These are phyloP conservation scores for Trichoderma hamatum DNA, from an alignment of 2,329 filamentous ascomycete species.

Conservation along the genomic window DNA sequence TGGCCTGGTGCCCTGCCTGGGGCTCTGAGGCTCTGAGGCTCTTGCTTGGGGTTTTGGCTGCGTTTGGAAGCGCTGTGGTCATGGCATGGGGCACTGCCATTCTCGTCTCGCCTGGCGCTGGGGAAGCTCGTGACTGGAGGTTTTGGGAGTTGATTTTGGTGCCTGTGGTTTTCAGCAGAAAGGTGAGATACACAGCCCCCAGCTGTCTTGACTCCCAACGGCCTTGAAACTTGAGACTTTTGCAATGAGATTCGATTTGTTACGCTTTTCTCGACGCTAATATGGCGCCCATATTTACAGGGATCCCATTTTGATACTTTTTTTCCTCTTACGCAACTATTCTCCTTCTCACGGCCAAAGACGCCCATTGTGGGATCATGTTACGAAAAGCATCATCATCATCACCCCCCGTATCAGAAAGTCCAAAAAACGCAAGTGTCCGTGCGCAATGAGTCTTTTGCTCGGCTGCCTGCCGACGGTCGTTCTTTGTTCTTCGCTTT, in stretches of 20 bases:
- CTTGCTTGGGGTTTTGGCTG: neutral
- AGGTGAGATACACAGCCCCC: constrained; percentile 2
- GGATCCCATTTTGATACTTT: neutral
- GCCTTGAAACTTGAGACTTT: neutral
- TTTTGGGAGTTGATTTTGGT: neutral
- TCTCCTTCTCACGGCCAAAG: neutral
- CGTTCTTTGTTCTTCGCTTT: neutral
- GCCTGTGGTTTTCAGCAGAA: neutral
- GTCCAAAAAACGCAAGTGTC: neutral
- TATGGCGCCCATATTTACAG: neutral
- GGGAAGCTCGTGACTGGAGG: neutral
- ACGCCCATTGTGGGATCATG: constrained; percentile 6
- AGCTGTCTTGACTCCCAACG: neutral
- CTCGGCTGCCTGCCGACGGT: constrained; percentile 6
- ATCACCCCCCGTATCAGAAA: neutral
- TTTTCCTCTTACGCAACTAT: neutral
- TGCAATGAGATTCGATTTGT: neutral
- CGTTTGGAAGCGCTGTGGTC: neutral
- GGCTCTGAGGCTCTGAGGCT: neutral
- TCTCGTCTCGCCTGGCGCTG: neutral
- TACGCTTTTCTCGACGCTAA: constrained; percentile 4
- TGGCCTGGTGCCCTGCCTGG: neutral
- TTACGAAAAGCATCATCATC: neutral
- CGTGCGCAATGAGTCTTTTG: neutral
- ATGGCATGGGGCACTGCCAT: constrained; percentile 12